Evolutionary conservation across 495 filamentous ascomycete genomes (phyloP), one percentile per base, ranked within the genome.

Genomic region (Glarea lozoyensis): DNA sequence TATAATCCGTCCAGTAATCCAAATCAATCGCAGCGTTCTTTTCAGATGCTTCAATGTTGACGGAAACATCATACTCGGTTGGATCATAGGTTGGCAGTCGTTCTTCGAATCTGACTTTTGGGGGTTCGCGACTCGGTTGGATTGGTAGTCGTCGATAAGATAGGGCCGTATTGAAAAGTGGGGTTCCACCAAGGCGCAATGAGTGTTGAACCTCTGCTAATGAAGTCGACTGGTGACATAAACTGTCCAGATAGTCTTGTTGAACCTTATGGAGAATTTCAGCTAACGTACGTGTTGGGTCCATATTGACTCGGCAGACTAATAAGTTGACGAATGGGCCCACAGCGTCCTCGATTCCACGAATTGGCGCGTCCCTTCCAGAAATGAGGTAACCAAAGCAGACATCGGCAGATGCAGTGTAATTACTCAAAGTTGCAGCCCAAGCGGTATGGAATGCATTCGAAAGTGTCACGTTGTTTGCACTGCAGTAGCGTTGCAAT

Each of bases 121-220:
- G 11, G 16, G 22, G 23, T 23, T 36, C 17, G n/a, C 13, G 6
- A 3, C 20, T 17, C 1, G 25, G 21, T 6, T 25, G 7, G 15
- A 19, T 27, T 29, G 32, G 42, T 6, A 45, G 20, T 30, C 22
- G 25, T 27, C 42, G 43, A 21, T 32, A 46, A 7, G 75, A 78
- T n/a, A 76, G 56, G 0, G 69, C 69, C 11, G 75, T 78, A 49
- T 79, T 76, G 60, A 75, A 78, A 1, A 79, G 55, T 10, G 68
- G 51, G 43, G 69, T 67, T 13, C 68, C 67, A 35, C 66, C 57
- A 42, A 67, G 52, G 3, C 71, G 66, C 40, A 78, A 60, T 27
- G 72, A 67, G 42, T 78, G 73, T 48, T 79, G 75, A 12, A 78
- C 65, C 22, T 64, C 61, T 2, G 73, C 72, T 16, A 79, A 58